Percentiles rank a stretch among this genome's conserved stretches.
These are phyloP conservation scores for Saccharomycopsis fodiens DNA, from an alignment of 805 yeast genomes.

Conservation along the genomic window DNA sequence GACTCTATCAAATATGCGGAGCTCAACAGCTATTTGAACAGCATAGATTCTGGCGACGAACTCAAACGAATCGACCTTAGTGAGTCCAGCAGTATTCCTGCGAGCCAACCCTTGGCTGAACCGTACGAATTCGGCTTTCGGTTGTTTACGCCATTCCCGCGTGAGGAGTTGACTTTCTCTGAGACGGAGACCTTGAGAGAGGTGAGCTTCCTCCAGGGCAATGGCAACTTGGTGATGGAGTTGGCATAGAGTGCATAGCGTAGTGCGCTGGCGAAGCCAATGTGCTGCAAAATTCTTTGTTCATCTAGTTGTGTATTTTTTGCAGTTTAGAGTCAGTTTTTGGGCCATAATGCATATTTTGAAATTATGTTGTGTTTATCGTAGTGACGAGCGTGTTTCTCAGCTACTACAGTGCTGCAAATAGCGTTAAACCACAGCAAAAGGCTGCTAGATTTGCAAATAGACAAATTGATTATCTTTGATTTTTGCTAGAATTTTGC, in stretches of 20 bases:
- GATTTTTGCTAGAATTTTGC: too few species aligned
- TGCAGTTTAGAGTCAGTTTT: too few species aligned
- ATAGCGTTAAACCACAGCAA: too few species aligned
- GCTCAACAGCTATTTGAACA: slow-evolving; percentile 3
- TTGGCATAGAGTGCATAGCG: background rate
- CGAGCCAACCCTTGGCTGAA: background rate
- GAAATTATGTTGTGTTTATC: too few species aligned
- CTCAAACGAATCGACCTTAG: background rate
- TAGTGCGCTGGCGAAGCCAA: too few species aligned
- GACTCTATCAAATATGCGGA: background rate
- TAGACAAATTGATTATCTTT: too few species aligned
- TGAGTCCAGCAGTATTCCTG: background rate
- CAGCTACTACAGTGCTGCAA: too few species aligned
- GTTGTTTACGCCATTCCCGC: slow-evolving; percentile 11
- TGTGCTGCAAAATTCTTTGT: too few species aligned
- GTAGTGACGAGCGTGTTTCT: too few species aligned
- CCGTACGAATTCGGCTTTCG: background rate
- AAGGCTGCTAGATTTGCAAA: too few species aligned
- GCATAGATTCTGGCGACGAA: slow-evolving; percentile 5
- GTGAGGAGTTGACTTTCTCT: slow-evolving; percentile 1
- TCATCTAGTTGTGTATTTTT: too few species aligned
- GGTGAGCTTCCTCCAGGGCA: slow-evolving; percentile 3
- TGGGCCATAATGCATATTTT: too few species aligned
- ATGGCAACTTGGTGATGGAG: slow-evolving; percentile 16
- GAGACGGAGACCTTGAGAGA: slow-evolving; percentile 1